Evolutionary conservation across 371 early-diverging fungal genomes (phyloP).

Genomic region (Mortierella sp.): DNA sequence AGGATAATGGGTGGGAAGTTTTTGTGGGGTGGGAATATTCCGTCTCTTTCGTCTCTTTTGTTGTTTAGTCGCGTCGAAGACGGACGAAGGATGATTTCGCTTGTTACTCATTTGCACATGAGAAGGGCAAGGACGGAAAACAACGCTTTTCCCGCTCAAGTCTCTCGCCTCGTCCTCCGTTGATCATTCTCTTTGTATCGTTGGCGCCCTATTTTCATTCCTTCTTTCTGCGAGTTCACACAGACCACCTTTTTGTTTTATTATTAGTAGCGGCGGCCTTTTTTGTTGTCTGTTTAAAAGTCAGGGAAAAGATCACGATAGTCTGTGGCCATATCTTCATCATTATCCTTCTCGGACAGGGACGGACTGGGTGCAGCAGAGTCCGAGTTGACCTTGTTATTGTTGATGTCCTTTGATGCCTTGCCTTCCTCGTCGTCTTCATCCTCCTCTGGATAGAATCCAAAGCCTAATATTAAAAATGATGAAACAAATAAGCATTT

Average conservation of each 20-base stretch:
- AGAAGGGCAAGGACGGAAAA: not conserved
- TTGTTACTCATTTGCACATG: not conserved
- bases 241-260: not conserved
- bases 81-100: not conserved
- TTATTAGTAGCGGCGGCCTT: not conserved
- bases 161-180: not conserved
- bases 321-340: conserved; percentile 22
- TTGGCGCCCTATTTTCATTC: not conserved
- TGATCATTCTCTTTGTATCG: no score
- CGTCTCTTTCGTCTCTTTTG: not conserved
- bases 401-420: conserved; percentile 10
- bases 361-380: conserved; percentile 13
- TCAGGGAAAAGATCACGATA: conserved; percentile 27
- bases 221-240: not conserved
- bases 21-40: conserved; percentile 12
- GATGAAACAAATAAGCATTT: not conserved
- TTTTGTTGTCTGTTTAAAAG: conserved; percentile 10
- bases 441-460: conserved; percentile 51
- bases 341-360: not conserved
- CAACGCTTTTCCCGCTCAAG: not conserved
- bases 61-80: not conserved
- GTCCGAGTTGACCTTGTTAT: not conserved
- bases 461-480: conserved; percentile 38
- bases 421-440: conserved; percentile 29
- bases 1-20: conserved; percentile 1